phyloP scores from a whole-genome alignment of 1,139 yeast genomes.

The Pichia sp. region DNA sequence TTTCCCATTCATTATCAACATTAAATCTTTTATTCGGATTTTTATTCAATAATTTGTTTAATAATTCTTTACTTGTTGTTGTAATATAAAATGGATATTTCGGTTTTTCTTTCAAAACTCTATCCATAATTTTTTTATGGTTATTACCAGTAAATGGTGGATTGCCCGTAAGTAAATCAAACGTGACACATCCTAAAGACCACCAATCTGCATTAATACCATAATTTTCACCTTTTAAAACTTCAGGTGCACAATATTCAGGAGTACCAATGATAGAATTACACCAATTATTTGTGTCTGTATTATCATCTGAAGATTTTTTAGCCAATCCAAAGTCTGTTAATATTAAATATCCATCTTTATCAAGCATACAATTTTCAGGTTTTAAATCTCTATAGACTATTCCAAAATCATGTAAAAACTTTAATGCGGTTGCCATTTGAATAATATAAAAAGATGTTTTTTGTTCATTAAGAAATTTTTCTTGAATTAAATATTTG shows the following conservation, averaged over 20 bases:
- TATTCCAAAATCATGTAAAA: constrained; percentile 75
- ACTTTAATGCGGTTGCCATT: constrained; percentile 73
- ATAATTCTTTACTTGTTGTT: constrained; percentile 76
- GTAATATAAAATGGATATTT: constrained; percentile 79
- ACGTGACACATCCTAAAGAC: constrained; percentile 89
- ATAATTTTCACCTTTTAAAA: constrained; percentile 77
- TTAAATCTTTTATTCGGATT: constrained; percentile 72
- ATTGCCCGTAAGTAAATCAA: constrained; percentile 80
- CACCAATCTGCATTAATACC: constrained; percentile 93
- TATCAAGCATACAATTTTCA: constrained; percentile 81
- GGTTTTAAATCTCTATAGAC: constrained; percentile 92
- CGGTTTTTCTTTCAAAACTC: constrained; percentile 68
- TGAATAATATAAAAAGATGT: constrained; percentile 85
- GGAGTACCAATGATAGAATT: constrained; percentile 89
- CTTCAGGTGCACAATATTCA: constrained; percentile 96
- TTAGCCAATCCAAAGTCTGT: constrained; percentile 93
- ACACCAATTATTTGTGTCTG: constrained; percentile 33
- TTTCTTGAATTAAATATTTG: constrained; percentile 59
- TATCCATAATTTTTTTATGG: constrained; percentile 74
- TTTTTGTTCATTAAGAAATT: constrained; percentile 58
- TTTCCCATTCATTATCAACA: constrained; percentile 49
- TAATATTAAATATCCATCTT: constrained; percentile 71
- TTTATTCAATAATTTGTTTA: constrained; percentile 65
- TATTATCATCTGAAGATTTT: constrained; percentile 36
- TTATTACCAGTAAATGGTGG: constrained; percentile 94